A percentile compares a stretch with the other conserved stretches of the same genome.
phyloP scores from a whole-genome alignment of 371 early-diverging fungal genomes.

The Fennellomyces sp. region DNA sequence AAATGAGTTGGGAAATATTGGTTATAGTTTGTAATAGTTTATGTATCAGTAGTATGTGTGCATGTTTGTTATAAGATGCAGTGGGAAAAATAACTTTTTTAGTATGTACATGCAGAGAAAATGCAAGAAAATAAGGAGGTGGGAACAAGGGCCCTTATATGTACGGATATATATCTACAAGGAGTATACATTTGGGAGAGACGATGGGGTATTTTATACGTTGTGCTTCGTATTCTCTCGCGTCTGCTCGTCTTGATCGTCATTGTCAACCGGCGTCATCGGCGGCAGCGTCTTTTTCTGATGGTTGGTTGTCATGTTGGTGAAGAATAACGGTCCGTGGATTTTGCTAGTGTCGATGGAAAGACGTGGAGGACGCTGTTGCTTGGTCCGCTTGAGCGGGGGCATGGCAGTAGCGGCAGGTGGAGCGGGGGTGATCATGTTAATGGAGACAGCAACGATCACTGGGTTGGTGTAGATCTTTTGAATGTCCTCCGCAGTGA shows the following conservation, averaged over 20 bases:
- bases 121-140: neutral
- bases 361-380: slow-evolving; percentile 20
- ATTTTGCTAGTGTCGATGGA: slow-evolving; percentile 44
- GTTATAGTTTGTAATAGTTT: neutral
- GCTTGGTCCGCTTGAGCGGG: slow-evolving; percentile 11
- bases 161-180: neutral
- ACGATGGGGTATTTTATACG: slow-evolving; percentile 6
- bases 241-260: slow-evolving; percentile 8
- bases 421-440: neutral
- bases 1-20: neutral
- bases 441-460: neutral
- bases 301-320: slow-evolving; percentile 47
- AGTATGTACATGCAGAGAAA: neutral
- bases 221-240: slow-evolving; percentile 14
- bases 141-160: neutral
- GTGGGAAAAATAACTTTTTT: neutral
- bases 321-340: slow-evolving; percentile 46
- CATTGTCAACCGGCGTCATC: slow-evolving; percentile 2
- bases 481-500: neutral
- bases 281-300: slow-evolving; percentile 18
- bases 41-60: neutral
- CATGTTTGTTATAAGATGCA: too few relatives aligned
- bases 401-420: slow-evolving; percentile 2
- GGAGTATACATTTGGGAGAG: too few relatives aligned
- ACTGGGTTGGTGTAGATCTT: slow-evolving; percentile 2